Base-by-base conservation (phyloP, 2,329 filamentous ascomycete genomes). In the Tolypocladium pustulatum region DNA sequence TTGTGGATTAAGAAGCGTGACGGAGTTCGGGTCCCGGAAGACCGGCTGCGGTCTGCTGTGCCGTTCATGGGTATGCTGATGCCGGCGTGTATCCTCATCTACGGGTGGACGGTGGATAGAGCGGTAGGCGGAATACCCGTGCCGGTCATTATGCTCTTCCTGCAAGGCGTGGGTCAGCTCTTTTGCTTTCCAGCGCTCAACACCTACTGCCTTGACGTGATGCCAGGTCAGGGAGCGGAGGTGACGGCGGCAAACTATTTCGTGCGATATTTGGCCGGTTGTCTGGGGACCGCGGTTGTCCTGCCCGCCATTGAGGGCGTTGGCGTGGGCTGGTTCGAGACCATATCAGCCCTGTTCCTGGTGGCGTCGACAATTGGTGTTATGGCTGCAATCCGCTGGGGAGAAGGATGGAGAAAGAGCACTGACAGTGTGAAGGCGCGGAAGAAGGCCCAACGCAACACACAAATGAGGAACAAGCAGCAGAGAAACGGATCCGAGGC, bases 171-270 rank as follows among this genome's bases (percentile, higher is more conserved):
- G 0, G 86, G 84, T 0, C 87, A 91, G 70, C 74, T 91, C 7
- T 89, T 90, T 67, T 89, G 86, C 65, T 91, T 91, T 66, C 88
- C 88, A 0, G 84, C 81, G 54, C 70, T 92, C 61, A 91, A 92
- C 69, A 89, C 88, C 0, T 92, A 94, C 72, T 92, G 89, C 68
- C 73, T 94, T 46, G 89, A 94, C 69, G 89, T 93, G 15, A 90
- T 92, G 85, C 87, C 69, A 0, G 78, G 78, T 1, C 76, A 81
- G 36, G 84, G 84, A 51, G 83, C 86, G 4, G 89, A 94, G 67
- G 88, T 93, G 4, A 83, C 90, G 51, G 88, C 89, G 0, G 88
- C 88, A 0, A 94, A 93, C 70, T 94, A 92, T 70, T 84, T 91
- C 66, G 77, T 89, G 56, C 79, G 90, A 7, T 94, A 93, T 70